Conservation (phyloP, 192 early-diverging fungal species). For the Rhizophagus sp. region DNA sequence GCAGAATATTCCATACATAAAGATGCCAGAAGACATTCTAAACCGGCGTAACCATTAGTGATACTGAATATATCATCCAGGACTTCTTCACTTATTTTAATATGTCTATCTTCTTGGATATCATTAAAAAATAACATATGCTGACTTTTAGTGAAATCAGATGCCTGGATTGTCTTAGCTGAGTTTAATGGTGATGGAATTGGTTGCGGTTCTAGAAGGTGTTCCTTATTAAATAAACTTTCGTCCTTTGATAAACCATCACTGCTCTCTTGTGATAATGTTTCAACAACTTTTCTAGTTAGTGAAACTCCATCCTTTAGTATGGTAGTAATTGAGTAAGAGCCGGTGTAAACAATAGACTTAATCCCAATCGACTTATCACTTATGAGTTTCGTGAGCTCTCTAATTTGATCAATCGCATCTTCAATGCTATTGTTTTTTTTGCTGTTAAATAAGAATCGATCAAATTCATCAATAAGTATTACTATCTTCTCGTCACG, state of each 20-base stretch:
- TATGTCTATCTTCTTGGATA: background rate
- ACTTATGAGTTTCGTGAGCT: background rate
- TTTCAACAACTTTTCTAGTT: background rate
- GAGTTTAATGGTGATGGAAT: background rate
- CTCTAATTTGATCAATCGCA: background rate
- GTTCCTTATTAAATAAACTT: background rate
- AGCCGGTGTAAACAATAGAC: background rate
- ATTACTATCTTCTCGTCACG: background rate
- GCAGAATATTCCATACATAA: too few relatives aligned
- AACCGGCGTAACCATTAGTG: too few relatives aligned
- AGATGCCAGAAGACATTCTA: too few relatives aligned
- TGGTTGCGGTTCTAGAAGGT: background rate
- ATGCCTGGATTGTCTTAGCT: background rate
- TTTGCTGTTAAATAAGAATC: background rate
- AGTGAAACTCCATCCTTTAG: background rate
- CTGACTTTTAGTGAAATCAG: background rate
- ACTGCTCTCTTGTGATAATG: background rate
- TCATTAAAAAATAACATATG: background rate
- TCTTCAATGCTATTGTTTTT: background rate
- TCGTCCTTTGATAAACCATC: background rate
- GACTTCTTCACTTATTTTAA: background rate
- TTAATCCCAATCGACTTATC: background rate
- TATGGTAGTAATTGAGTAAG: background rate
- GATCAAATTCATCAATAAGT: background rate
- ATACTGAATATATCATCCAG: background rate